Conservation (phyloP, 2,329 filamentous ascomycete genomes). For the Corynespora cassiicola region DNA sequence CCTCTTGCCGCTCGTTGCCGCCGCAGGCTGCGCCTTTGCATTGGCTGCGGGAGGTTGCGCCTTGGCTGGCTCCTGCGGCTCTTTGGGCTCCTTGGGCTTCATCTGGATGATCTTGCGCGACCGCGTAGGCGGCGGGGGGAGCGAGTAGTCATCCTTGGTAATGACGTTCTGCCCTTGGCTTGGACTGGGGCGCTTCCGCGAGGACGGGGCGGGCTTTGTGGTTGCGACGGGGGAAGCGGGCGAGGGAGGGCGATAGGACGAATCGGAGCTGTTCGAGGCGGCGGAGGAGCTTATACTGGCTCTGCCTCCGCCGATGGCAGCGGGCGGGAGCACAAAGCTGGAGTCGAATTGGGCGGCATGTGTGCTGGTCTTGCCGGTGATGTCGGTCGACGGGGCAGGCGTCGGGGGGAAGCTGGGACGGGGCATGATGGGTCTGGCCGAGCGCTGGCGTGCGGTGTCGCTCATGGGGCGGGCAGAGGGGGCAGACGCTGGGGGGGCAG, state of each 20-base stretch:
- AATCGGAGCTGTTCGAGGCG: slow-evolving; percentile 56
- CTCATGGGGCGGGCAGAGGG: too few relatives aligned
- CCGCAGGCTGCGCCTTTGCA: slow-evolving; percentile 26
- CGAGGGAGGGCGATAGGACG: slow-evolving; percentile 58
- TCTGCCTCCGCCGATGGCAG: slow-evolving; percentile 65
- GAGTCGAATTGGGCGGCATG: slow-evolving; percentile 68
- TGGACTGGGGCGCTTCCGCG: slow-evolving; percentile 39
- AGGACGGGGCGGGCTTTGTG: slow-evolving; percentile 32
- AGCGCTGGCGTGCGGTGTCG: slow-evolving; percentile 13
- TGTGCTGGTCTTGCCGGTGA: slow-evolving; percentile 72
- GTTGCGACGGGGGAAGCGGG: slow-evolving; percentile 44
- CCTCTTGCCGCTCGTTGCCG: slow-evolving; percentile 65
- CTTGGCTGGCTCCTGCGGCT: slow-evolving; percentile 29
- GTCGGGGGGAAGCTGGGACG: slow-evolving; percentile 73
- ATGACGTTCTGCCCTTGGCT: slow-evolving; percentile 39
- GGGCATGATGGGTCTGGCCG: slow-evolving; percentile 70
- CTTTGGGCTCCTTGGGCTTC: slow-evolving; percentile 67
- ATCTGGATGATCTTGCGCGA: slow-evolving; percentile 98
- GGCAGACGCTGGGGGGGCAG: too few relatives aligned
- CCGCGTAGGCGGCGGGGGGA: slow-evolving; percentile 90
- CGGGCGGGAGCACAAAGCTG: slow-evolving; percentile 78
- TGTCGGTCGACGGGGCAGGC: slow-evolving; percentile 80
- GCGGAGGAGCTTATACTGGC: slow-evolving; percentile 57
- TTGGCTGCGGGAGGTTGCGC: slow-evolving; percentile 21
- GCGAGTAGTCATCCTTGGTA: slow-evolving; percentile 72